Conservation (phyloP, 2,329 filamentous ascomycete genomes). For the Neonectria ditissima region DNA sequence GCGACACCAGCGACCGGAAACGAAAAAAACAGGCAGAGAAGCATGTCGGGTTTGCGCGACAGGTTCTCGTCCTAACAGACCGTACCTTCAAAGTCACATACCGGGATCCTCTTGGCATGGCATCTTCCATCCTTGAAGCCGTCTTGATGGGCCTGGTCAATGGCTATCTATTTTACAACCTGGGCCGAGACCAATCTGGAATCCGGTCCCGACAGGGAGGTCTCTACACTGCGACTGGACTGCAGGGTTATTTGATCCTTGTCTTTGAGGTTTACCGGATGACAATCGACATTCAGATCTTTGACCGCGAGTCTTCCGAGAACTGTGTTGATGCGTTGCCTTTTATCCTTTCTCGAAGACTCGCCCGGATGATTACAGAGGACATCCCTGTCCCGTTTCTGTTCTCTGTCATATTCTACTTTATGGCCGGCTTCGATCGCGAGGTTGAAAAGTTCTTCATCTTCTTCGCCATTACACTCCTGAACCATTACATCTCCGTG, state of each 20-base stretch:
- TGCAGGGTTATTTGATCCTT: slow-evolving; percentile 82
- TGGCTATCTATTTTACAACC: slow-evolving; percentile 78
- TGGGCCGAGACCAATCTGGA: slow-evolving; percentile 74
- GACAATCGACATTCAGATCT: slow-evolving; percentile 79
- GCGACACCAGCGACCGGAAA: slow-evolving; percentile 23
- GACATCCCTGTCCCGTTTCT: slow-evolving; percentile 79
- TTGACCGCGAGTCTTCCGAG: slow-evolving; percentile 80
- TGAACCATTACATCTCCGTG: slow-evolving; percentile 80
- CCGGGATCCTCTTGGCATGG: slow-evolving; percentile 81
- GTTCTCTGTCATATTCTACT: slow-evolving; percentile 79
- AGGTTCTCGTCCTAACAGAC: slow-evolving; percentile 74
- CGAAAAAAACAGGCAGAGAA: slow-evolving; percentile 46
- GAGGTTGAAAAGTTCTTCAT: slow-evolving; percentile 75
- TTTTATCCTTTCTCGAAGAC: slow-evolving; percentile 76
- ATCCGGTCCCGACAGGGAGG: slow-evolving; percentile 81
- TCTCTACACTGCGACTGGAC: slow-evolving; percentile 76
- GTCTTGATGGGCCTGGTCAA: slow-evolving; percentile 77
- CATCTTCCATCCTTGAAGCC: slow-evolving; percentile 76
- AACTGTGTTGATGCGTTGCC: slow-evolving; percentile 77
- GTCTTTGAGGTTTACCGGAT: slow-evolving; percentile 82
- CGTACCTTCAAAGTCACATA: slow-evolving; percentile 78
- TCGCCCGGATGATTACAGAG: slow-evolving; percentile 77
- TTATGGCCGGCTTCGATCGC: slow-evolving; percentile 79
- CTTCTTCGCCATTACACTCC: slow-evolving; percentile 75
- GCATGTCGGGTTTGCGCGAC: slow-evolving; percentile 70